Conservation (phyloP, 352 stramenopile genomes). For the Globisporangium okanoganense region DNA sequence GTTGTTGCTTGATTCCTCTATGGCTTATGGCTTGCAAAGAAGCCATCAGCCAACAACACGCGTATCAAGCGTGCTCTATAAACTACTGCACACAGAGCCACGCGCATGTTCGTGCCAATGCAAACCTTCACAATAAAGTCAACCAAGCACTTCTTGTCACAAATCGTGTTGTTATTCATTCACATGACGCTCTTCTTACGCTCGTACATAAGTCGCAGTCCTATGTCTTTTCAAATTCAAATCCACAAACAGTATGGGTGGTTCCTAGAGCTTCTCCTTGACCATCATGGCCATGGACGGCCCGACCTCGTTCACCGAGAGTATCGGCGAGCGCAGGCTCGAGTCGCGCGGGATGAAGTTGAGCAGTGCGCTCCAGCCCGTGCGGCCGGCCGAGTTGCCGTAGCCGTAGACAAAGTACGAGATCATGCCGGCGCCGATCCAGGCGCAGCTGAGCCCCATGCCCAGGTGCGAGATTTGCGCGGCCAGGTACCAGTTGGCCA, state of each 20-base stretch:
- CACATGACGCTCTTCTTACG: background rate
- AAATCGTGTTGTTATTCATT: background rate
- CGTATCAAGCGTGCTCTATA: background rate
- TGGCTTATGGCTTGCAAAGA: no score
- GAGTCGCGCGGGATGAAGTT: slow-evolving; percentile 44
- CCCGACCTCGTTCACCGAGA: slow-evolving; percentile 45
- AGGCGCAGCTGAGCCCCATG: slow-evolving; percentile 47
- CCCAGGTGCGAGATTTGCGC: slow-evolving; percentile 50
- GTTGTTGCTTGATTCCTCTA: no score
- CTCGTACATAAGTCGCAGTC: background rate
- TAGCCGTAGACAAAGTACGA: slow-evolving; percentile 83
- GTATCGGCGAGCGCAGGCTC: slow-evolving; percentile 42
- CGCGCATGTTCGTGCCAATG: background rate
- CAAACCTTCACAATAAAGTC: no score
- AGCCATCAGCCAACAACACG: slow-evolving; percentile 2
- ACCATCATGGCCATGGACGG: slow-evolving; percentile 26
- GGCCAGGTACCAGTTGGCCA: slow-evolving; percentile 71
- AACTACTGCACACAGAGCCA: background rate
- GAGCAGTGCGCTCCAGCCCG: slow-evolving; percentile 53
- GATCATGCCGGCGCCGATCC: slow-evolving; percentile 51
- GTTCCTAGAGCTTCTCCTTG: slow-evolving; percentile 31
- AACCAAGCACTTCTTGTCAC: no score
- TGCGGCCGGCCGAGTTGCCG: slow-evolving; percentile 53
- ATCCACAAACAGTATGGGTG: no score
- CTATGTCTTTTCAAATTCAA: background rate